phyloP scores from a whole-genome alignment of 164 flowering plant genomes.

The Cinnamomum chago region DNA sequence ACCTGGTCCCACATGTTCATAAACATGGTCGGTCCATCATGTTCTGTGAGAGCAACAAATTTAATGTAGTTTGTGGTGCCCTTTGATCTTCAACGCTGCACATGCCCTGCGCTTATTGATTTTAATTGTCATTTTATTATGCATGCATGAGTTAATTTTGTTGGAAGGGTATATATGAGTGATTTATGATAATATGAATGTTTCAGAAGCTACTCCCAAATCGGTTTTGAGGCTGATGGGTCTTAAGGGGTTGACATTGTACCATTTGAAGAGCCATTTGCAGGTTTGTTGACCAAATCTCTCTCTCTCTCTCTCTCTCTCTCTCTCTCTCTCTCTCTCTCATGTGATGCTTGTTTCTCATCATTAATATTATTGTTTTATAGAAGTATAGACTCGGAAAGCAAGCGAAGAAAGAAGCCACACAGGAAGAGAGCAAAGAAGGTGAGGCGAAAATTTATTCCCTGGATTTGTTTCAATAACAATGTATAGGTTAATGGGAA shows the following conservation, averaged over 20 bases:
- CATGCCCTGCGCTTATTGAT: no score
- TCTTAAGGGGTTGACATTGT: slow-evolving; percentile 81
- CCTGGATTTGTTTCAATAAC: neutral
- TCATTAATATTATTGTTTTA: neutral
- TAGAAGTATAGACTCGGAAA: slow-evolving; percentile 89
- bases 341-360: neutral
- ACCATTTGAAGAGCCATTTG: slow-evolving; percentile 89
- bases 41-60: no score
- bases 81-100: no score
- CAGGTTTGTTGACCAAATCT: slow-evolving; percentile 42
- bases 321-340: neutral
- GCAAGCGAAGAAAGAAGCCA: slow-evolving; percentile 42
- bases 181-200: neutral
- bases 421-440: slow-evolving; percentile 37
- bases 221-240: slow-evolving; percentile 85
- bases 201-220: slow-evolving; percentile 89
- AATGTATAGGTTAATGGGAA: no score
- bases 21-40: no score
- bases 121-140: no score
- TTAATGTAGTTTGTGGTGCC: no score
- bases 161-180: no score
- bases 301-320: neutral
- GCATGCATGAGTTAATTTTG: neutral
- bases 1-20: no score
- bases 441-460: slow-evolving; percentile 26